Base-by-base conservation (phyloP, 805 yeast genomes). In the Lachancea nothofagi region DNA sequence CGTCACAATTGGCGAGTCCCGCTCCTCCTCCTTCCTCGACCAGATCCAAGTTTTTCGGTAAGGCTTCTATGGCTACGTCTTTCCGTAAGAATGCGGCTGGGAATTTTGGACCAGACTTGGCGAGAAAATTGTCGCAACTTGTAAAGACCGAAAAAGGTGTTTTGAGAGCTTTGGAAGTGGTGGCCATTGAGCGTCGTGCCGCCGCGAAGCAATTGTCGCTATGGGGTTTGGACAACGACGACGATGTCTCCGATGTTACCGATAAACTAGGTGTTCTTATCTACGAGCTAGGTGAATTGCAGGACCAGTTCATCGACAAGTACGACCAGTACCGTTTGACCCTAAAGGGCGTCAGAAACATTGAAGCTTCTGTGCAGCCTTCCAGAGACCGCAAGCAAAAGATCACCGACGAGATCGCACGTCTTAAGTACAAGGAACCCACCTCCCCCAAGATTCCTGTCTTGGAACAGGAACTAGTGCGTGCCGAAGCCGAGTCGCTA, bases 221-320 rank as follows among this genome's bases (percentile, higher is more conserved):
- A 53, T 90, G 98, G 98, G 98, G 98, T 71, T 96, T 85, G 66
- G 94, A 83, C 62, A 88, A 89, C 62, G 97, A 90, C 64, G 97
- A 90, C 59, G 98, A 90, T 59, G 95, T 90, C 41, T 80, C 93
- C 46, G 97, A 90, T 66, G 88, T 90, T 49, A 90, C 97, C 53
- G 98, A 90, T 70, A 89, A 93, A 70, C 77, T 90, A 64, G 97
- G 97, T 63, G 97, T 90, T 41, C 74, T 90, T 51, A 79, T 93
- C 59, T 90, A 81, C 71, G 97, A 90, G 74, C 77, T 93, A 62
- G 97, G 96, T 68, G 97, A 90, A 75, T 78, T 93, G 60, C 97
- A 90, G 74, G 97, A 93, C 70, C 95, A 87, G 67, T 89, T 86
- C 76, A 87, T 90, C 62, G 98, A 93, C 75, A 87, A 87, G 72